These are phyloP conservation scores for Pichia phayaonensis DNA, from an alignment of 805 yeast genomes.

Conservation along the genomic window DNA sequence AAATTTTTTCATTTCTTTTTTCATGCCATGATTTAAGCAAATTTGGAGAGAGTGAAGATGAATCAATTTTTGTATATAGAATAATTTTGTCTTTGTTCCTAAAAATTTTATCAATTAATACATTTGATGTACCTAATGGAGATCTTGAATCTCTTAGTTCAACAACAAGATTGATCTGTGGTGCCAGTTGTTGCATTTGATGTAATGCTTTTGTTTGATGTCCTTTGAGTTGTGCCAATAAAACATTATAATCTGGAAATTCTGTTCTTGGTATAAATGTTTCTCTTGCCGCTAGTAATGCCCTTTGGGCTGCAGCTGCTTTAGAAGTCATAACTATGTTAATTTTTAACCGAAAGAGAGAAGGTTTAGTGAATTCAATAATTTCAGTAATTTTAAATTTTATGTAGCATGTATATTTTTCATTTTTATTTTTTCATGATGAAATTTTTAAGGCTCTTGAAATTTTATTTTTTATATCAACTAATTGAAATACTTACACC, in stretches of 20 bases:
- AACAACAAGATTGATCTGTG: constrained; percentile 72
- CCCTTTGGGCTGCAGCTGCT: not conserved
- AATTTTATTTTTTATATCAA: not conserved
- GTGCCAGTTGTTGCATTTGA: constrained; percentile 57
- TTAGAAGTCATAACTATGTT: not conserved
- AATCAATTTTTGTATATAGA: constrained; percentile 71
- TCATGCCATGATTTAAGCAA: constrained; percentile 43
- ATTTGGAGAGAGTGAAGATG: constrained; percentile 37
- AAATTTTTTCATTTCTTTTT: constrained; percentile 28
- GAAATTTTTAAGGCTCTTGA: not conserved
- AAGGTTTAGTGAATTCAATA: no score
- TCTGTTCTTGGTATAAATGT: constrained; percentile 55
- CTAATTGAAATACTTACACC: not conserved
- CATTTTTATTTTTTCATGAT: no score
- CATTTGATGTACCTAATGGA: constrained; percentile 77
- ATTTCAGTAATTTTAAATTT: no score
- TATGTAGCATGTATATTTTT: no score
- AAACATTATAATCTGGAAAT: constrained; percentile 70
- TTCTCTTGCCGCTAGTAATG: not conserved
- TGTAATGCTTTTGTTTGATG: constrained; percentile 80
- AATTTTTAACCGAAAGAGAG: no score
- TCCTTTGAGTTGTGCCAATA: constrained; percentile 77
- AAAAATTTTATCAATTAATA: constrained; percentile 62
- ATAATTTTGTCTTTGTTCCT: constrained; percentile 50
- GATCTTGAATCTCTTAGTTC: constrained; percentile 89